Percentiles rank a stretch among this genome's conserved stretches.
Conservation (phyloP, 176 grass and related monocot genomes). For the Triticum dicoccoides region DNA sequence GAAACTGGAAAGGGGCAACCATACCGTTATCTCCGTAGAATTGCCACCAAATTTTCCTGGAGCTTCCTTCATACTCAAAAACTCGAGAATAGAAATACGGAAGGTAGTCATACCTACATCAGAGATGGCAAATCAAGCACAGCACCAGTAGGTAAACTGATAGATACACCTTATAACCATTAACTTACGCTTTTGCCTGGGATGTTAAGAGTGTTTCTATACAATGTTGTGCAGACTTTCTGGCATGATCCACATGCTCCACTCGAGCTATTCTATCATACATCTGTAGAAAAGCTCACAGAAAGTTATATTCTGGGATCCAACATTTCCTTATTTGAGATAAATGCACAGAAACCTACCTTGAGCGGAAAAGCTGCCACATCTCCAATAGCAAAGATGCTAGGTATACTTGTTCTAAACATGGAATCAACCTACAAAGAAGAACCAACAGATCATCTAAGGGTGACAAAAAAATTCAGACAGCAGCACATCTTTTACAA, state of each 20-base stretch:
- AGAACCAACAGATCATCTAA: neutral
- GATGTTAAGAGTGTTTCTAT: slow-evolving; percentile 79
- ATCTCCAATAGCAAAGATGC: slow-evolving; percentile 95
- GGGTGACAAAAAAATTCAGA: neutral
- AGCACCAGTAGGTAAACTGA: neutral
- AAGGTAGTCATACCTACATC: slow-evolving; percentile 89
- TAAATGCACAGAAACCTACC: slow-evolving; percentile 37
- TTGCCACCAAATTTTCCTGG: slow-evolving; percentile 96
- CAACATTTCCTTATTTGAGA: neutral
- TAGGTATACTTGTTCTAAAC: slow-evolving; percentile 74
- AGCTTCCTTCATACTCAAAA: slow-evolving; percentile 94
- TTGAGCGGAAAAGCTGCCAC: slow-evolving; percentile 94
- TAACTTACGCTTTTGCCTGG: slow-evolving; percentile 76
- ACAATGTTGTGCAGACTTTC: slow-evolving; percentile 95
- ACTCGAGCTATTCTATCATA: slow-evolving; percentile 72
- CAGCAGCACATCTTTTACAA: neutral
- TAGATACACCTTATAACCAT: neutral
- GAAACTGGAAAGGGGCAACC: slow-evolving; percentile 13
- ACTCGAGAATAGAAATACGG: slow-evolving; percentile 96
- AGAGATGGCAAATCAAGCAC: slow-evolving; percentile 14
- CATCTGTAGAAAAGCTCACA: slow-evolving; percentile 16
- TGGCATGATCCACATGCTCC: slow-evolving; percentile 98
- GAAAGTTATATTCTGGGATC: neutral
- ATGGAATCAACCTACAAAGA: slow-evolving; percentile 80
- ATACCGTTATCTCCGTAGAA: slow-evolving; percentile 96